Conservation (phyloP, 768 basidiomycete genomes). For the Psilocybe sp. region DNA sequence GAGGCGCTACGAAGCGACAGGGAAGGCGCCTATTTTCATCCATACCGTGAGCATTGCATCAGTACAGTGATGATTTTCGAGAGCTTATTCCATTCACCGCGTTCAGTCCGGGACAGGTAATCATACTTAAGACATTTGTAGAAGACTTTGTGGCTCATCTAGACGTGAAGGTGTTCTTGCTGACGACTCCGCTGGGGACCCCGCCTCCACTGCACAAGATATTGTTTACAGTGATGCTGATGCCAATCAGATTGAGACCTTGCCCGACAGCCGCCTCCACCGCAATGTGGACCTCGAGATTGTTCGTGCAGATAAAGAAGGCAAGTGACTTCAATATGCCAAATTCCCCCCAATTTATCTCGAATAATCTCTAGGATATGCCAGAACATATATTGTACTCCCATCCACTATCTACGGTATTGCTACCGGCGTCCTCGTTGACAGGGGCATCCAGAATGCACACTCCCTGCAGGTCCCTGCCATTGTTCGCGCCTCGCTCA, state of each 20-base stretch:
- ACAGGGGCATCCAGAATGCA: slow-evolving; percentile 49
- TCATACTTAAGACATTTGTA: too few relatives aligned
- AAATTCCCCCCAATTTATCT: too few relatives aligned
- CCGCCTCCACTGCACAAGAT: slow-evolving; percentile 20
- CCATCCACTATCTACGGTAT: slow-evolving; percentile 62
- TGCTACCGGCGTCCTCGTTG: slow-evolving; percentile 43
- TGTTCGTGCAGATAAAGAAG: slow-evolving; percentile 46
- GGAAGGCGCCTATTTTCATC: slow-evolving; percentile 46
- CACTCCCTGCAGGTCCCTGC: slow-evolving; percentile 52
- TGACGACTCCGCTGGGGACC: slow-evolving; percentile 41
- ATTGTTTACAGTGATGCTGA: slow-evolving; percentile 45
- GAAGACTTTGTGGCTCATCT: too few relatives aligned
- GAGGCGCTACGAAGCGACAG: slow-evolving; percentile 37
- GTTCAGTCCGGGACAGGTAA: slow-evolving; percentile 17
- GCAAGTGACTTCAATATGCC: slow-evolving; percentile 19
- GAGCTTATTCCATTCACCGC: neutral
- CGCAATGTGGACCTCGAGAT: slow-evolving; percentile 46
- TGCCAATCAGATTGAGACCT: slow-evolving; percentile 38
- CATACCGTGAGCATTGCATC: slow-evolving; percentile 47
- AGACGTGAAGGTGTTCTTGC: slow-evolving; percentile 27
- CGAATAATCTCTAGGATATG: slow-evolving; percentile 34
- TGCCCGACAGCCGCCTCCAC: slow-evolving; percentile 42
- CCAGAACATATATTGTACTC: slow-evolving; percentile 47
- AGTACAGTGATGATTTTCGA: neutral
- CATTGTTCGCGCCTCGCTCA: slow-evolving; percentile 42